These are phyloP conservation scores for Hippophae rhamnoides DNA, from an alignment of 306 rosid species.

Conservation along the genomic window DNA sequence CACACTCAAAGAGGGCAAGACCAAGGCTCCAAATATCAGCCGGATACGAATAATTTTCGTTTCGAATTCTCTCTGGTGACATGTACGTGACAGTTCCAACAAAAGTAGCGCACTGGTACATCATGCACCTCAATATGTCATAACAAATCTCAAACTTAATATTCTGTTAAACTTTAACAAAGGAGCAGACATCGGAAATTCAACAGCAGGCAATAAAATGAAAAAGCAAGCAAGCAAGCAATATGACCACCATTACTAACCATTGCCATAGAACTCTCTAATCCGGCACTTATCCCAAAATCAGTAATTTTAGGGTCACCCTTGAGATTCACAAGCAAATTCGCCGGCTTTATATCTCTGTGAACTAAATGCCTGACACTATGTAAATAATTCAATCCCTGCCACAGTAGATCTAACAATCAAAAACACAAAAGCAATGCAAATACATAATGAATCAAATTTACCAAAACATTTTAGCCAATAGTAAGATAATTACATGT, in stretches of 20 bases:
- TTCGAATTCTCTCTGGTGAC: conserved; percentile 98
- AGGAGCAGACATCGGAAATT: too few relatives aligned
- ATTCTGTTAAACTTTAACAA: not conserved
- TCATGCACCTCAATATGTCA: conserved; percentile 5
- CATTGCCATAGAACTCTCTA: conserved; percentile 95
- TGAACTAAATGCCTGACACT: conserved; percentile 87
- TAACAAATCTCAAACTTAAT: not conserved
- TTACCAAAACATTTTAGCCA: not conserved
- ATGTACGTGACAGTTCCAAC: conserved; percentile 98
- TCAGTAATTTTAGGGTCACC: conserved; percentile 95
- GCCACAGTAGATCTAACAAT: conserved; percentile 15
- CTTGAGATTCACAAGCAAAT: conserved; percentile 84
- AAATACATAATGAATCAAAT: not conserved
- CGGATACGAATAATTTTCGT: conserved; percentile 88
- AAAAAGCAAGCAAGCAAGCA: not conserved
- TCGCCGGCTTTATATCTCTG: conserved; percentile 97
- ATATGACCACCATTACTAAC: conserved; percentile 33
- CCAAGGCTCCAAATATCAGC: conserved; percentile 99
- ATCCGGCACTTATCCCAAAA: conserved; percentile 96
- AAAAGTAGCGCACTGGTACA: conserved; percentile 80
- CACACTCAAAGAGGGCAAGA: conserved; percentile 92
- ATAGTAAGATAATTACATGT: conserved; percentile 28
- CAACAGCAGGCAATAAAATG: not conserved
- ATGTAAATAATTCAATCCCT: conserved; percentile 91
- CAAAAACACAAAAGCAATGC: not conserved